Base-by-base conservation (phyloP, 2,329 filamentous ascomycete species). In the Pyrenophora tritici-repentis region DNA sequence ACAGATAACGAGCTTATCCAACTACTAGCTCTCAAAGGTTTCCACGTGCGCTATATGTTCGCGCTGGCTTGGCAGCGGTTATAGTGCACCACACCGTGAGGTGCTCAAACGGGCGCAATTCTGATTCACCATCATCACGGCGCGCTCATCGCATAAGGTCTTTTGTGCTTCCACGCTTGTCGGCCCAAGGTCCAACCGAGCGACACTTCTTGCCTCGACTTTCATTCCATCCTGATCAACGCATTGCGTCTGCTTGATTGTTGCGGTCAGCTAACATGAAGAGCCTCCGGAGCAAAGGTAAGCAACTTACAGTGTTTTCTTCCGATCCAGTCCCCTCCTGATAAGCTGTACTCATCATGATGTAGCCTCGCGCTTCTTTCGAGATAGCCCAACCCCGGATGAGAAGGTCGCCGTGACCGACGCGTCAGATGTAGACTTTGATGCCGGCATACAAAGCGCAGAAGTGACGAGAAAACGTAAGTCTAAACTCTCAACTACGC, bases 291-390 rank as follows among this genome's bases (percentile, higher is more conserved):
- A 42, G 32, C 16, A 63, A 61, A 57, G 58, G 63, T 58, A 59
- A 16, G 45, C 12, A 42, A 8, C 41, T 36, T 6, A 20, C 9
- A 20, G 13, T 16, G 12, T 6, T 10, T 24, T 24, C n/a, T 4
- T 8, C 17, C 17, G 12, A 9, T 9, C 35, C n/a, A 18, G 12
- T 16, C 13, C 6, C 26, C 38, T 35, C 24, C 39, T 24, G 22
- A 42, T 8, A 14, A 2, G 5, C 4, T 12, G 16, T 16, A 24
- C 38, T 56, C 18, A 54, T 9, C 20, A 2, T 4, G 2, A 17
- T 1, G 2, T 24, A 66, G 64, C 60, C 14, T 67, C 61, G 29
- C 58, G 50, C n/a, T 59, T 62, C 46, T 66, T 66, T 47, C 55
- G 50, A 32, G 50, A 58, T n/a, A 39, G 41, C 17, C 55, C 54